Percentiles rank a stretch among this genome's conserved stretches.
Evolutionary conservation across 78 protist genomes (phyloP).

Genomic region (Blattamonas nauphoetae): DNA sequence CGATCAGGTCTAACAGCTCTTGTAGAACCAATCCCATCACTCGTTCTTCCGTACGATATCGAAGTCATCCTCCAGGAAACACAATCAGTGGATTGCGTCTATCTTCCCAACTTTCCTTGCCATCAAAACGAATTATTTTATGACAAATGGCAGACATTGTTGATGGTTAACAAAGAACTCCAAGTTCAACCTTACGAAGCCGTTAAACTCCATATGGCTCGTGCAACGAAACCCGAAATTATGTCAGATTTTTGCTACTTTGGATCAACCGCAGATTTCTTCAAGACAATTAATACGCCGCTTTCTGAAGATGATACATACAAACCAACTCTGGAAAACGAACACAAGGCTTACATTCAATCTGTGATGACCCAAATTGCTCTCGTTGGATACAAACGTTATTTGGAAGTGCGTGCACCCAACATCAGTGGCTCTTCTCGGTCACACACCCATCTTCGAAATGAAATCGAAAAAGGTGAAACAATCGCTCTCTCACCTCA

Average conservation of each 20-base stretch:
- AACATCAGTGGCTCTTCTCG: too few species aligned
- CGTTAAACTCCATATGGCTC: too few species aligned
- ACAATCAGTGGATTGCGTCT: not conserved
- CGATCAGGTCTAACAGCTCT: too few species aligned
- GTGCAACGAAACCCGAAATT: too few species aligned
- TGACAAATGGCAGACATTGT: not conserved
- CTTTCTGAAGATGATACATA: not conserved
- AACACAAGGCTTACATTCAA: not conserved
- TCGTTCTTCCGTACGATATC: not conserved
- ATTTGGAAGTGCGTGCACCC: too few species aligned
- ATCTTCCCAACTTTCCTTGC: not conserved
- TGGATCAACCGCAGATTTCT: not conserved
- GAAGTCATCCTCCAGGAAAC: not conserved
- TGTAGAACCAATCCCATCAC: not conserved
- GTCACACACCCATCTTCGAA: not conserved
- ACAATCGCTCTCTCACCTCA: not conserved
- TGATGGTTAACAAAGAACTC: not conserved
- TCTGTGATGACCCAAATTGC: not conserved
- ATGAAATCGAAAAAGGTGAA: not conserved
- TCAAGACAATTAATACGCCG: too few species aligned
- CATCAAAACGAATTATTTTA: not conserved
- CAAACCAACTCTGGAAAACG: not conserved
- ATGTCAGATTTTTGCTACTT: not conserved
- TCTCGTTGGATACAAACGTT: too few species aligned
- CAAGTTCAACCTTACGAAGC: not conserved